Evolutionary conservation across 73 alveolate species (phyloP), one percentile per base, ranked within the genome.

Genomic region (Effrenium voratum): DNA sequence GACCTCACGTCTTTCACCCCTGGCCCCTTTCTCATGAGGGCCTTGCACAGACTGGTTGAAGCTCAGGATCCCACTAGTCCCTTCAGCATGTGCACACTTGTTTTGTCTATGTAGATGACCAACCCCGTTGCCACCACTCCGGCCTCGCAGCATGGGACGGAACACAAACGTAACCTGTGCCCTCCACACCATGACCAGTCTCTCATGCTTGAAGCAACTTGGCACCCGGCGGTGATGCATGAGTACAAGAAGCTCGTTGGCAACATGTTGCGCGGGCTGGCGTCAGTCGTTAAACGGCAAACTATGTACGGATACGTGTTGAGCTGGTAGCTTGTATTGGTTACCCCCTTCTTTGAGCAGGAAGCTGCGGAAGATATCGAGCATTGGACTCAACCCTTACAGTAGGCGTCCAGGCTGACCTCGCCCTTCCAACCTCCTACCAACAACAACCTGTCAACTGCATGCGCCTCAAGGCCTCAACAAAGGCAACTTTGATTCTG

Each of bases 271-370:
- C 66, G 12, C 38, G 26, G 26, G 63, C 16, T 32, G 85, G n/a
- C 50, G 38, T 72, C 36, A 10, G 49, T 75, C 26, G 15, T 19
- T 52, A 19, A 52, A 52, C 41, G 2, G 40, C 59, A 75, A 75
- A 50, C 10, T 1, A 8, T n/a, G n/a, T n/a, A n/a, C n/a, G n/a
- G n/a, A n/a, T n/a, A n/a, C n/a, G n/a, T n/a, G n/a, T n/a, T n/a
- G n/a, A n/a, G n/a, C n/a, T n/a, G n/a, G n/a, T n/a, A n/a, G n/a
- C n/a, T n/a, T n/a, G n/a, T n/a, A n/a, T n/a, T n/a, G n/a, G n/a
- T n/a, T n/a, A n/a, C n/a, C n/a, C 10, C 52, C 92, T 82, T 46
- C 92, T 82, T 82, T 82, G 92, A 82, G 92, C 92, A 82, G 34
- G 2, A 47, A 60, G 92, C 92, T 82, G 73, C 92, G 34, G 92